Evolutionary conservation across 768 basidiomycete genomes (phyloP).

Genomic region (Lactarius deliciosus): DNA sequence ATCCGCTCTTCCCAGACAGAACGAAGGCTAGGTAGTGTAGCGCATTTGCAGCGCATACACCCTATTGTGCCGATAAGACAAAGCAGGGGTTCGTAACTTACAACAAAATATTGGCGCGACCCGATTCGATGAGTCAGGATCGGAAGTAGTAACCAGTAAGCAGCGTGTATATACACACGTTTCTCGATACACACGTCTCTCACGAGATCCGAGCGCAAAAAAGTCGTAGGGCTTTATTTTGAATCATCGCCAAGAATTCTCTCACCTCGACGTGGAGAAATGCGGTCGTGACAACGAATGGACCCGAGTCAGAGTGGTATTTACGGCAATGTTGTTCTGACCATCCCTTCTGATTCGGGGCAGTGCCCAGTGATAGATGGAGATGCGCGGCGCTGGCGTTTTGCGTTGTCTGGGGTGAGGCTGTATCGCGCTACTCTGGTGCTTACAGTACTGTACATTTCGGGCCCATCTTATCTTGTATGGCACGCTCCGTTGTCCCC

Average conservation of each 20-base stretch:
- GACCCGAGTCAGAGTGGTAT: not conserved
- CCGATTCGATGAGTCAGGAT: not conserved
- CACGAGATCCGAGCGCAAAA: too few relatives aligned
- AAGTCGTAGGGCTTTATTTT: not conserved
- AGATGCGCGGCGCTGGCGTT: not conserved
- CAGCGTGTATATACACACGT: not conserved
- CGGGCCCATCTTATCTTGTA: not conserved
- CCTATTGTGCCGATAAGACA: not conserved
- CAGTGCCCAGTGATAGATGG: not conserved
- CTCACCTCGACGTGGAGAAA: not conserved
- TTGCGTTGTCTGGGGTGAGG: not conserved
- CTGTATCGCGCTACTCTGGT: not conserved
- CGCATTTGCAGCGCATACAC: not conserved
- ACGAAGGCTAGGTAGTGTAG: not conserved
- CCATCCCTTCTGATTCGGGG: too few relatives aligned
- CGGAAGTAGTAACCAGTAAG: not conserved
- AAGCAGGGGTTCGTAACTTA: not conserved
- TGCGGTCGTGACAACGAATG: not conserved
- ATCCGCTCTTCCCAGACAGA: not conserved
- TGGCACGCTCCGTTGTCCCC: not conserved
- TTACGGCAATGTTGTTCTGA: not conserved
- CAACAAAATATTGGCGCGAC: not conserved
- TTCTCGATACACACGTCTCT: too few relatives aligned
- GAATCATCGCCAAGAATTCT: not conserved
- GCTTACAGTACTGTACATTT: not conserved